Evolutionary conservation across 441 rosid genomes (phyloP).

Genomic region (Populus hybrid): DNA sequence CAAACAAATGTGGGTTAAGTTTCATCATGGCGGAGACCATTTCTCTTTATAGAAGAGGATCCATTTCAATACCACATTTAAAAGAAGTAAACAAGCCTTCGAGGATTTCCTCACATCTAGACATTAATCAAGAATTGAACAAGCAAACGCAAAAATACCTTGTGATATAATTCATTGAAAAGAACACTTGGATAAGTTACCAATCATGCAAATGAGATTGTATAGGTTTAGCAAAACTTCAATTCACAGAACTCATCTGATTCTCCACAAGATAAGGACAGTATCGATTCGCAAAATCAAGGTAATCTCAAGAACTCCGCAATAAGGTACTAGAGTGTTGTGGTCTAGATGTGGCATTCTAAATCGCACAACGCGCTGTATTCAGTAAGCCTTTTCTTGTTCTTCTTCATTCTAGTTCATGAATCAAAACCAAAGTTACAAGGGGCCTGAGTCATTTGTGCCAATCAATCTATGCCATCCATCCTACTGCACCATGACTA

Average conservation of each 20-base stretch:
- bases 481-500: background rate
- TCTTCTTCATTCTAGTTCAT: background rate
- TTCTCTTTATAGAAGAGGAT: too few relatives aligned
- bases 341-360: background rate
- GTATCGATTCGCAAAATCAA: background rate
- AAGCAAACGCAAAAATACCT: background rate
- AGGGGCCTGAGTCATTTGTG: background rate
- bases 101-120: background rate
- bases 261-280: background rate
- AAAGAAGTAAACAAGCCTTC: background rate
- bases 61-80: background rate
- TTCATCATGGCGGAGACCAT: too few relatives aligned
- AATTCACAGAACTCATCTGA: background rate
- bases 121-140: background rate
- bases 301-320: background rate
- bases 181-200: background rate
- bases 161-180: background rate
- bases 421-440: background rate
- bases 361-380: background rate
- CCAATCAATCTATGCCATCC: background rate
- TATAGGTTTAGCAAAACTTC: background rate
- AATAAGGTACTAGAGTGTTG: too few relatives aligned
- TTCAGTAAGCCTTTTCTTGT: background rate
- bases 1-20: too few relatives aligned
- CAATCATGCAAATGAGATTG: background rate